Conservation (phyloP, 306 rosid species). For the Vigna reflexopilosa region DNA sequence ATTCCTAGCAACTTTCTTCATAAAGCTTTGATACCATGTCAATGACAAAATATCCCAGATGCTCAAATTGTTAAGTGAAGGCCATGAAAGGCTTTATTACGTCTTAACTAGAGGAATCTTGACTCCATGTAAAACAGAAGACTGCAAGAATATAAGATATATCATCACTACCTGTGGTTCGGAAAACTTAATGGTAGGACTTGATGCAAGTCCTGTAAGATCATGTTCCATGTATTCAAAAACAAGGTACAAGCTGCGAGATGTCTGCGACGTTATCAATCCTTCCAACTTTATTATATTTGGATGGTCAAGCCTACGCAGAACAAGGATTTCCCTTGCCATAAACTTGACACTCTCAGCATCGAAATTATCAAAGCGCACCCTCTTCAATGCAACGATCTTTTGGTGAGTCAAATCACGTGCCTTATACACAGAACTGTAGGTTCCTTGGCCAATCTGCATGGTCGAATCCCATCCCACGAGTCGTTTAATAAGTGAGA, state of each 20-base stretch:
- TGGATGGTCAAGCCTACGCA: conserved; percentile 93
- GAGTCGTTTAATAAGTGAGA: conserved; percentile 18
- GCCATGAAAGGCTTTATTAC: neutral
- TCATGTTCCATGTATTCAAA: conserved; percentile 98
- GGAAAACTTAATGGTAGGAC: conserved; percentile 70
- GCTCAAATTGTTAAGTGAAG: neutral
- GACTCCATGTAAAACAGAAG: conserved; percentile 16
- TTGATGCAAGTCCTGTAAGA: conserved; percentile 88
- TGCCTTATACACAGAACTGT: conserved; percentile 92
- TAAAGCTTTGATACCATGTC: conserved; percentile 4
- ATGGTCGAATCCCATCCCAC: conserved; percentile 44
- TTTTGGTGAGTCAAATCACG: conserved; percentile 67
- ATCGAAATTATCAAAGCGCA: conserved; percentile 89
- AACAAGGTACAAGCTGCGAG: conserved; percentile 89
- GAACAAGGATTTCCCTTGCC: conserved; percentile 93
- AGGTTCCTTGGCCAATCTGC: conserved; percentile 99
- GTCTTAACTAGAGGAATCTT: conserved; percentile 3
- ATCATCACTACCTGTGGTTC: conserved; percentile 81
- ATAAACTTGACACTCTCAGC: conserved; percentile 90
- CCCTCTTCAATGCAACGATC: conserved; percentile 87
- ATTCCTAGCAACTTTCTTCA: neutral
- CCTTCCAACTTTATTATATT: conserved; percentile 90
- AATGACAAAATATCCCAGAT: conserved; percentile 20
- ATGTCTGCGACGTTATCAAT: conserved; percentile 73
- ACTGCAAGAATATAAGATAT: conserved; percentile 21